Conservation (phyloP, 2,329 filamentous ascomycete genomes). For the Fusarium tjaetaba region DNA sequence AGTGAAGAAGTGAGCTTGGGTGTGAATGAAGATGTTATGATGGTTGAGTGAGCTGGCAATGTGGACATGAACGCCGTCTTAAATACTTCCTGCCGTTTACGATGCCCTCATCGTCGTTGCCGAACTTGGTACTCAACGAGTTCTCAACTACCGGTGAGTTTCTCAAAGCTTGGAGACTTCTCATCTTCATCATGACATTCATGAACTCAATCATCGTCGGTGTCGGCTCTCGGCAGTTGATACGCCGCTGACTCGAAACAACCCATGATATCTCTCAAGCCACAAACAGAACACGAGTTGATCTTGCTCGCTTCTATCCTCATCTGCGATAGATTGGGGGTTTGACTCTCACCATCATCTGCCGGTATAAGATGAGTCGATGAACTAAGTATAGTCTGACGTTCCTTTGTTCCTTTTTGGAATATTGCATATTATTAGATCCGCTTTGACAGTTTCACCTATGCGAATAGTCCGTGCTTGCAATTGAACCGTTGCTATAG, state of each 20-base stretch:
- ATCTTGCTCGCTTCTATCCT: neutral
- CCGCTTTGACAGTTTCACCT: neutral
- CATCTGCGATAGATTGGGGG: neutral
- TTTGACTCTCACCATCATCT: neutral
- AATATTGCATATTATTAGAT: neutral
- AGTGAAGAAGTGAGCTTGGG: neutral
- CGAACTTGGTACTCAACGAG: neutral
- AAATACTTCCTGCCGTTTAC: neutral
- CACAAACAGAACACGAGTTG: neutral
- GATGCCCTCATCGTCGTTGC: accelerated
- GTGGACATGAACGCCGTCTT: neutral
- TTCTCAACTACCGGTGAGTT: neutral
- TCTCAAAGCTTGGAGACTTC: neutral
- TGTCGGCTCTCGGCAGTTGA: neutral
- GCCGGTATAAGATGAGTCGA: neutral
- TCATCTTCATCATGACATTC: neutral
- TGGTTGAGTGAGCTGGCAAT: neutral
- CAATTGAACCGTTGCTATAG: accelerated
- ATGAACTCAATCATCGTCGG: neutral
- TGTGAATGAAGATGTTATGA: neutral
- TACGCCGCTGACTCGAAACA: too few relatives aligned
- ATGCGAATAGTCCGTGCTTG: neutral
- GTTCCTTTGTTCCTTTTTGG: neutral
- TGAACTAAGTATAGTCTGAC: neutral
- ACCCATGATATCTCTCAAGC: neutral